A percentile compares a stretch with the other conserved stretches of the same genome.
Conservation (phyloP, 208 protist species). For the Leishmania lainsoni region DNA sequence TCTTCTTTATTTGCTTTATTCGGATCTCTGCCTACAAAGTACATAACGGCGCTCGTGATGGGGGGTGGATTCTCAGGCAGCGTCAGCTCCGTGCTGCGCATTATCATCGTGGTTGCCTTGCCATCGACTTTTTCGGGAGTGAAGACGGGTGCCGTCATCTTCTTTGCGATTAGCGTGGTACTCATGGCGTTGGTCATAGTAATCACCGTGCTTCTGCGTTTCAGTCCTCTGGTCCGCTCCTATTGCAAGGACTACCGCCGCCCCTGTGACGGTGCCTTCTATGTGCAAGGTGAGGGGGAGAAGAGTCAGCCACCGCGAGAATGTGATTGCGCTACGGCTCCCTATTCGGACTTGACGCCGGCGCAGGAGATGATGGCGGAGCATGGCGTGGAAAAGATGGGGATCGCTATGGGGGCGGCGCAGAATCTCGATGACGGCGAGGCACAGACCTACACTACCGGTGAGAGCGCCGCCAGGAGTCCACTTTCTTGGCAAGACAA, state of each 20-base stretch:
- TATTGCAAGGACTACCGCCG: slow-evolving; percentile 31
- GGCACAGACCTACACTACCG: background rate
- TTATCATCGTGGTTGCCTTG: slow-evolving; percentile 40
- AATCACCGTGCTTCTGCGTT: slow-evolving; percentile 31
- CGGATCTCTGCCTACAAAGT: slow-evolving; percentile 38
- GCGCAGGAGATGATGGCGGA: background rate
- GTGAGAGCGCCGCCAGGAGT: background rate
- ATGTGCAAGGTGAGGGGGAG: slow-evolving; percentile 10
- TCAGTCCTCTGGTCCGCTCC: slow-evolving; percentile 33
- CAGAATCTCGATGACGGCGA: background rate
- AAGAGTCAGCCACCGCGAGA: slow-evolving; percentile 10
- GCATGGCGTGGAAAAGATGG: slow-evolving; percentile 17
- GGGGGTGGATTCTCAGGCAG: slow-evolving; percentile 47
- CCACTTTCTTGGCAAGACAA: background rate
- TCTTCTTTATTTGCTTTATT: slow-evolving; percentile 42
- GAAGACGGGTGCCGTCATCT: slow-evolving; percentile 48
- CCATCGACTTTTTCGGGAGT: slow-evolving; percentile 42
- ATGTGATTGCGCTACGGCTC: background rate
- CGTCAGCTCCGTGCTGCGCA: slow-evolving; percentile 48
- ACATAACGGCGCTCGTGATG: slow-evolving; percentile 44
- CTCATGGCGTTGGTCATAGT: slow-evolving; percentile 39
- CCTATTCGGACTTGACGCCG: background rate
- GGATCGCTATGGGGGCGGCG: background rate
- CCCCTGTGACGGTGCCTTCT: slow-evolving; percentile 8
- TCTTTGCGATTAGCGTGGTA: slow-evolving; percentile 44